Conservation (phyloP, 2,329 filamentous ascomycete species). For the Fusarium sp. region DNA sequence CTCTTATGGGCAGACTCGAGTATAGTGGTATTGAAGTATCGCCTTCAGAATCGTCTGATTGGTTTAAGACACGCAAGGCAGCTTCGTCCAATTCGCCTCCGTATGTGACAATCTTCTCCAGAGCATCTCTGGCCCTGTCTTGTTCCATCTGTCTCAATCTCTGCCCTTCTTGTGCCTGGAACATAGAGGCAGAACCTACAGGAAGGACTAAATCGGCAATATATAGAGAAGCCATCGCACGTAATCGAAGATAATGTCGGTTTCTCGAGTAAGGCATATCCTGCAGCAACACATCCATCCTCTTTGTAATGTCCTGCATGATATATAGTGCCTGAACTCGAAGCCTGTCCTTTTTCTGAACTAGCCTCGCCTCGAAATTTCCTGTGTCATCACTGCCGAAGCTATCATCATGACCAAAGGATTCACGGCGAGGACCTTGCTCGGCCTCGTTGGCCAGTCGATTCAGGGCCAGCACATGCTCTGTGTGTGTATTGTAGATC, state of each 20-base stretch:
- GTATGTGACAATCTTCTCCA: slow-evolving; percentile 50
- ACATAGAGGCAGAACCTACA: slow-evolving; percentile 51
- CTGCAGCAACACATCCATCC: slow-evolving; percentile 80
- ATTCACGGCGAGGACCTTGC: slow-evolving; percentile 35
- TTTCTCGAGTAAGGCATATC: slow-evolving; percentile 80
- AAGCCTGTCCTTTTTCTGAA: slow-evolving; percentile 57
- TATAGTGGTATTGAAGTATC: slow-evolving; percentile 47
- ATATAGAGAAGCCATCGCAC: slow-evolving; percentile 83
- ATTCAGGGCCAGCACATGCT: slow-evolving; percentile 64
- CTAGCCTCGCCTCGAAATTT: slow-evolving; percentile 35
- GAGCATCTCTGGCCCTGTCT: slow-evolving; percentile 45
- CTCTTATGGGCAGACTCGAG: slow-evolving; percentile 53
- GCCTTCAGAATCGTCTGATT: slow-evolving; percentile 47
- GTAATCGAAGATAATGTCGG: slow-evolving; percentile 75
- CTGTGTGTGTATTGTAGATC: slow-evolving; percentile 80
- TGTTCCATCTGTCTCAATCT: slow-evolving; percentile 51
- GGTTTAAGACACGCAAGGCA: slow-evolving; percentile 45
- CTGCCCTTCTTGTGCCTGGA: slow-evolving; percentile 50
- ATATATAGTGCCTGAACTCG: slow-evolving; percentile 68
- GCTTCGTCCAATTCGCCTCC: slow-evolving; percentile 51
- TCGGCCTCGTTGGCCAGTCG: slow-evolving; percentile 53
- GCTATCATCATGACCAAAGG: slow-evolving; percentile 40
- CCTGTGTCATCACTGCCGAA: slow-evolving; percentile 42
- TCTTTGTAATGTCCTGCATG: slow-evolving; percentile 74
- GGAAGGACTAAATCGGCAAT: slow-evolving; percentile 76